These are phyloP conservation scores for Tolypocladium ophioglossoides DNA, from an alignment of 2,329 filamentous ascomycete species.

Conservation along the genomic window DNA sequence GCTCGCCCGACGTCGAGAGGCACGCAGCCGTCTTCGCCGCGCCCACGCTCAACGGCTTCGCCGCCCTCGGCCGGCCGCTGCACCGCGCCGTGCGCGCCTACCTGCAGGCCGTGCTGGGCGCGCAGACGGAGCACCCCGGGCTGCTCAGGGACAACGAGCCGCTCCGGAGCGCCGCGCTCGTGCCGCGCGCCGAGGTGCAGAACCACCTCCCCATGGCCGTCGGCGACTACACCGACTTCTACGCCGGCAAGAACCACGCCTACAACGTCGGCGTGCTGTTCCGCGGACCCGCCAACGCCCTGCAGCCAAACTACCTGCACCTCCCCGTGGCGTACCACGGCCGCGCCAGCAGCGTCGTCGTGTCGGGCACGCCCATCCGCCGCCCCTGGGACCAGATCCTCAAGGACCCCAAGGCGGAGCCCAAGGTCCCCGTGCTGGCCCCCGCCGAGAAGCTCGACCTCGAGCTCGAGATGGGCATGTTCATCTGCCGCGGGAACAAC, in stretches of 20 bases:
- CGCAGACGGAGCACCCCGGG: conserved; percentile 35
- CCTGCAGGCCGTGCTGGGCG: conserved; percentile 48
- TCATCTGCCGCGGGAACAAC: conserved; percentile 55
- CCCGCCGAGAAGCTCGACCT: conserved; percentile 58
- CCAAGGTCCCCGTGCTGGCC: conserved; percentile 44
- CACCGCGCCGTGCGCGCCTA: conserved; percentile 61
- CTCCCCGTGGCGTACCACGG: conserved; percentile 76
- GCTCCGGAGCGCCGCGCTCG: conserved; percentile 16
- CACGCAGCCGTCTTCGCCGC: conserved; percentile 15
- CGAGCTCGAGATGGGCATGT: conserved; percentile 69
- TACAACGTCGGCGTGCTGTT: conserved; percentile 61
- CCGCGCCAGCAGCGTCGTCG: conserved; percentile 63
- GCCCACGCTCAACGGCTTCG: conserved; percentile 21
- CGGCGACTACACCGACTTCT: conserved; percentile 80
- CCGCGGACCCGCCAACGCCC: conserved; percentile 59
- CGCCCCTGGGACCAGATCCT: conserved; percentile 68
- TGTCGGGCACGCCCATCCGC: conserved; percentile 62
- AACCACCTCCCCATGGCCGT: conserved; percentile 67
- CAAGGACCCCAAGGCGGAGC: conserved; percentile 33
- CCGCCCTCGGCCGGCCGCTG: conserved; percentile 52
- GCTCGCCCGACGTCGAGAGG: conserved; percentile 12
- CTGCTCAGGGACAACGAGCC: conserved; percentile 25
- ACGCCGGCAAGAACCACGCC: conserved; percentile 69
- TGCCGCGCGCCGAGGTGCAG: conserved; percentile 34
- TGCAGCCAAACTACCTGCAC: conserved; percentile 74